These are phyloP conservation scores for Coprinellus micaceus DNA, from an alignment of 768 basidiomycete genomes.

Conservation along the genomic window DNA sequence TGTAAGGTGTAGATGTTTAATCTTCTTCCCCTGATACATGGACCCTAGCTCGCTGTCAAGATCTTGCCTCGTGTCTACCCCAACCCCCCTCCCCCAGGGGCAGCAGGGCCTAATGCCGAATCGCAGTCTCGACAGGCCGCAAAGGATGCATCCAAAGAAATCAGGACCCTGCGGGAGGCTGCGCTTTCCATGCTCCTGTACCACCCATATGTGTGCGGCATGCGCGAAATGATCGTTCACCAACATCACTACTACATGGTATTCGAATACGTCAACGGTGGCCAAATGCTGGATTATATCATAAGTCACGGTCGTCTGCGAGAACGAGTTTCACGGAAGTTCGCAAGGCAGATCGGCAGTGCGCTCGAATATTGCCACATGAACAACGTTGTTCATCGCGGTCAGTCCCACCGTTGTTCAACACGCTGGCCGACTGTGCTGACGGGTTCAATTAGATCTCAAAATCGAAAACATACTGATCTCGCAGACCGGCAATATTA, in stretches of 20 bases:
- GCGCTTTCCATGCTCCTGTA: constrained; percentile 93
- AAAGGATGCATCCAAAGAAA: constrained; percentile 94
- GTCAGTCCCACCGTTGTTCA: constrained; percentile 30
- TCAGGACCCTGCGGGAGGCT: constrained; percentile 92
- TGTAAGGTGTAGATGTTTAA: constrained; percentile 3
- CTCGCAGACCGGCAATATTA: constrained; percentile 97
- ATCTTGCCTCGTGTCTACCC: constrained; percentile 88
- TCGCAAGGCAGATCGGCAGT: constrained; percentile 94
- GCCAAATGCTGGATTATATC: constrained; percentile 99
- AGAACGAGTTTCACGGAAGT: constrained; percentile 94
- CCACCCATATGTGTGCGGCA: constrained; percentile 98
- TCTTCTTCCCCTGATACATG: constrained; percentile 1
- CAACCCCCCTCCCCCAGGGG: constrained; percentile 40
- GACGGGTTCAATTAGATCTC: constrained; percentile 52
- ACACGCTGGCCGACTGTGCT: constrained; percentile 2
- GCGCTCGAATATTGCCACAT: constrained; percentile 96
- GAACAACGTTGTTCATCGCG: constrained; percentile 96
- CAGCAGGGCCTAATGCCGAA: constrained; percentile 41
- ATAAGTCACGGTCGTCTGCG: constrained; percentile 95
- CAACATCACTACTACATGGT: constrained; percentile 99
- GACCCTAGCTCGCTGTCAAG: constrained; percentile 88
- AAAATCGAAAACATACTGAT: constrained; percentile 99
- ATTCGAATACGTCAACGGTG: constrained; percentile 97
- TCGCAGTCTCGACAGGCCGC: constrained; percentile 71
- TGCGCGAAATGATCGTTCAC: constrained; percentile 98